Evolutionary conservation across 2,329 filamentous ascomycete species (phyloP), one percentile per base, ranked within the genome.

Genomic region (Verticillium nubilum): DNA sequence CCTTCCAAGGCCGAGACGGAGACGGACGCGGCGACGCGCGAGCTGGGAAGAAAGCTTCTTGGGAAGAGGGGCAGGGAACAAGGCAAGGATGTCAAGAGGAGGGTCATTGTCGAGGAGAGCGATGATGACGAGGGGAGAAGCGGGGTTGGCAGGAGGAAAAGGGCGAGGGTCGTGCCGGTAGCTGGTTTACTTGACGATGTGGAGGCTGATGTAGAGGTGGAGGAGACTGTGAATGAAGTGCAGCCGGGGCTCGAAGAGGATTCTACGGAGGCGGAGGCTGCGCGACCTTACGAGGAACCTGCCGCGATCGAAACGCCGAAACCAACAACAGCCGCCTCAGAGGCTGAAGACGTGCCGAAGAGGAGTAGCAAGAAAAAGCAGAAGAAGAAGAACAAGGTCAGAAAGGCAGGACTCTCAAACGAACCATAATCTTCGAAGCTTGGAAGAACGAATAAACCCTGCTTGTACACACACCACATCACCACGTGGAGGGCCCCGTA

Each of bases 91-190:
- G 37, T 31, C 35, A 58, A 64, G 35, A 57, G 59, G 52, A 58
- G 64, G 26, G 37, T 58, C 3, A 59, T 50, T 29, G 58, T 58
- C 27, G 64, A 63, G 26, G 69, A 72, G 63, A 72, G 70, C 5
- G 73, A 76, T 1, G 68, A 69, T 52, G 68, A 70, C 15, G 66
- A 69, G 12, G 75, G 75, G 6, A 65, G 75, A 56, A 73, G 73
- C 58, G 72, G 67, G 54, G 52, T 77, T 3, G 75, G 75, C 2
- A 74, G 71, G 66, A 69, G 70, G 59, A 77, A 77, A 67, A 69
- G 71, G 63, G 64, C 65, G 28, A 50, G 42, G n/a, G 42, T 25
- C 5, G 42, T 25, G 42, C 42, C 5, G 42, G n/a, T 10, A 19
- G 28, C 26, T 6, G 50, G 23, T 1, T 53, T 37, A 17, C 53